Evolutionary conservation across 2,329 filamentous ascomycete genomes (phyloP).

Genomic region (Aspergillus eucalypticola): DNA sequence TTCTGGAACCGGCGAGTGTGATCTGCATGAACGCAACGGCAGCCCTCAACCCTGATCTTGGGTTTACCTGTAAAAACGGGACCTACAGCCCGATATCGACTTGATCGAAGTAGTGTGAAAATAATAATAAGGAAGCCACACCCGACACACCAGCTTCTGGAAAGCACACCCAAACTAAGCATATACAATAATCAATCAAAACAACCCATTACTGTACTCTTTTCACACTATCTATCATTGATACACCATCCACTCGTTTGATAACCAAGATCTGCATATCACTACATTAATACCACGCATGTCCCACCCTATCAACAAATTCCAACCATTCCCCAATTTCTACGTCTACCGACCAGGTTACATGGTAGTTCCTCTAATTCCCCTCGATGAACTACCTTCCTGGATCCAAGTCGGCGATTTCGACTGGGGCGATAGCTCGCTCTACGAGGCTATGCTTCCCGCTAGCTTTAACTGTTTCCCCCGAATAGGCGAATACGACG

Average conservation of each 20-base stretch:
- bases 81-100: conserved; percentile 26
- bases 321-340: conserved; percentile 36
- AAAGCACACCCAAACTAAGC: neutral
- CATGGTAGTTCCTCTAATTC: conserved; percentile 41
- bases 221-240: neutral
- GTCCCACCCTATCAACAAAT: conserved; percentile 7
- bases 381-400: conserved; percentile 46
- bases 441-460: conserved; percentile 25
- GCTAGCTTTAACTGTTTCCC: conserved; percentile 25
- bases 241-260: neutral
- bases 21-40: conserved; percentile 41
- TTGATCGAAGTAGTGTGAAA: no score
- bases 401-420: conserved; percentile 35
- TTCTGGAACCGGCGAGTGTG: conserved; percentile 27
- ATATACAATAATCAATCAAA: no score
- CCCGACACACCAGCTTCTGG: neutral
- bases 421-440: conserved; percentile 20
- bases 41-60: conserved; percentile 36
- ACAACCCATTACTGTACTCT: no score
- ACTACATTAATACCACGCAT: neutral
- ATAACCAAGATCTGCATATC: neutral
- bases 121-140: neutral
- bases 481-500: conserved; percentile 36
- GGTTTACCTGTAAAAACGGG: conserved; percentile 39
- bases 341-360: conserved; percentile 42